Percentiles rank a stretch among this genome's conserved stretches.
Evolutionary conservation across 2,329 filamentous ascomycete genomes (phyloP).

Genomic region (Aspergillus sp.): DNA sequence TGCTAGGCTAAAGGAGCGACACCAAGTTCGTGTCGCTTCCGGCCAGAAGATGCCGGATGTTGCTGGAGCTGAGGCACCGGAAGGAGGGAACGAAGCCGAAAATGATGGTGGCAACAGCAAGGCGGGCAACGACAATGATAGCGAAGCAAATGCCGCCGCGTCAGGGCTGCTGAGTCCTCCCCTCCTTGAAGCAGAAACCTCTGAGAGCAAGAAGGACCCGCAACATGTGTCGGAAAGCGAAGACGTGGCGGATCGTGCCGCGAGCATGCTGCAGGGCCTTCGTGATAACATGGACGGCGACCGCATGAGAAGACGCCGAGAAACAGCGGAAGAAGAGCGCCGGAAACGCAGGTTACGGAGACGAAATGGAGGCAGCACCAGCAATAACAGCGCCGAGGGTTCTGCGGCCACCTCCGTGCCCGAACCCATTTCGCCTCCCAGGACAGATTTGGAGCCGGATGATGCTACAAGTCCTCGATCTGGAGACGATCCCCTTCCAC

Average conservation of each 20-base stretch:
- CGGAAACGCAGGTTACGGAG: constrained; percentile 67
- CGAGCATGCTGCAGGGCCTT: constrained; percentile 80
- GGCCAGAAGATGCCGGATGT: constrained; percentile 84
- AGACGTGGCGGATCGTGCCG: constrained; percentile 83
- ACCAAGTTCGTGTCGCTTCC: constrained; percentile 85
- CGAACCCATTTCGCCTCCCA: constrained; percentile 35
- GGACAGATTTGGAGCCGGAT: constrained; percentile 25
- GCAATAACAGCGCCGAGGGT: constrained; percentile 41
- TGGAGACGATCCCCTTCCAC: constrained; percentile 24
- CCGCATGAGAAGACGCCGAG: constrained; percentile 64
- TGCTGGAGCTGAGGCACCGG: constrained; percentile 58
- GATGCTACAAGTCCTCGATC: constrained; percentile 27
- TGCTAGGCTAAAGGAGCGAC: constrained; percentile 83
- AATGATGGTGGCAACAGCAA: constrained; percentile 31
- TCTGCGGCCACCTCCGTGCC: constrained; percentile 33
- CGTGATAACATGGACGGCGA: constrained; percentile 62
- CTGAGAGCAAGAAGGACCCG: constrained; percentile 33
- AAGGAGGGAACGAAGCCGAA: constrained; percentile 53
- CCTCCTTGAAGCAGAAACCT: constrained; percentile 35
- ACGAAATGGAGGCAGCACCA: constrained; percentile 55
- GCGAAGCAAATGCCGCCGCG: constrained; percentile 45
- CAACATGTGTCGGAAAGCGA: constrained; percentile 56
- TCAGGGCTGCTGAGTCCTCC: constrained; percentile 55
- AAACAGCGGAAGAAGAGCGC: constrained; percentile 79
- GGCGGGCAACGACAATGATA: constrained; percentile 9